phyloP scores from a whole-genome alignment of 1,284 basidiomycete genomes.

The Lignosus rhinocerotis region DNA sequence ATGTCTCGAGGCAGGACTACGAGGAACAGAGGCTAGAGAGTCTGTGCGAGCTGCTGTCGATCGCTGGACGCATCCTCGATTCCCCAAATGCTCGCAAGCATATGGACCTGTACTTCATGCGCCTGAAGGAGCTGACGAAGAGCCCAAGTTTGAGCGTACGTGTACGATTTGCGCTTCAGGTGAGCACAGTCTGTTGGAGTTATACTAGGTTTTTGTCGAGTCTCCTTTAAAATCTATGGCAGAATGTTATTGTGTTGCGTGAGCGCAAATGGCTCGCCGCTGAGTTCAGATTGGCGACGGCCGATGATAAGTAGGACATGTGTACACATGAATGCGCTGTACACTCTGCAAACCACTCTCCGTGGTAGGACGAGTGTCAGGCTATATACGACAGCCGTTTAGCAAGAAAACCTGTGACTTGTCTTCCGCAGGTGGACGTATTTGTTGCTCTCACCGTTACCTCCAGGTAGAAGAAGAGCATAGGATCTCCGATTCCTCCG shows the following conservation, averaged over 20 bases:
- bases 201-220: background rate
- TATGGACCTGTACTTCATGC: constrained; percentile 91
- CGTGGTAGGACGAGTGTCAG: too few species aligned
- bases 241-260: constrained; percentile 79
- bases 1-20: constrained; percentile 71
- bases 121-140: constrained; percentile 81
- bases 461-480: too few species aligned
- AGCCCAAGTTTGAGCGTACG: constrained; percentile 76
- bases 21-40: constrained; percentile 98
- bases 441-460: too few species aligned
- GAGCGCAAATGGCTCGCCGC: constrained; percentile 40
- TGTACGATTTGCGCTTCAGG: constrained; percentile 94
- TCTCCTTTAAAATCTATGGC: background rate
- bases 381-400: too few species aligned
- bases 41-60: constrained; percentile 88
- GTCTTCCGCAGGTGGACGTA: too few species aligned
- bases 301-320: too few species aligned
- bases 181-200: constrained; percentile 37
- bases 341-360: too few species aligned
- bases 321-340: too few species aligned
- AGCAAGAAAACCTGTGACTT: too few species aligned
- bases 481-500: too few species aligned
- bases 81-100: constrained; percentile 78
- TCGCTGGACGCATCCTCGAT: constrained; percentile 85
- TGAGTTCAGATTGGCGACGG: constrained; percentile 3